These are phyloP conservation scores for Saitozyma sp. DNA, from an alignment of 768 basidiomycete genomes.

Conservation along the genomic window DNA sequence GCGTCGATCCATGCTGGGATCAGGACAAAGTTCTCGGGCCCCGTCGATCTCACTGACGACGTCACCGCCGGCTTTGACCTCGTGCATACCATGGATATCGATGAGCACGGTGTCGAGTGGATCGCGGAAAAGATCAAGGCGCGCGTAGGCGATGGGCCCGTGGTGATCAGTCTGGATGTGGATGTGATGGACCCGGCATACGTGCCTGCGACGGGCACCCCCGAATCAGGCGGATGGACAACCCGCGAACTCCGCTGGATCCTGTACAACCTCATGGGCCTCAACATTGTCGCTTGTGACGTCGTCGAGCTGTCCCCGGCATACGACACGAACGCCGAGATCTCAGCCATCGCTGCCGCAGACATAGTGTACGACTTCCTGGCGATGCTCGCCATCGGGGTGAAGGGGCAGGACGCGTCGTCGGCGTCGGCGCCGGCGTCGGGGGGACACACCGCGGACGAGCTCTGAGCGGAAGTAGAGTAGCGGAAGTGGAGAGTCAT, in stretches of 20 bases:
- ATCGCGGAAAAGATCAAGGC: slow-evolving; percentile 70
- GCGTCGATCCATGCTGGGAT: slow-evolving; percentile 82
- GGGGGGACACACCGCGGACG: neutral
- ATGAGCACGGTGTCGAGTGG: slow-evolving; percentile 70
- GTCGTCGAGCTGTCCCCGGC: slow-evolving; percentile 46
- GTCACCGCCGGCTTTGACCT: slow-evolving; percentile 72
- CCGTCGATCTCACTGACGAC: slow-evolving; percentile 68
- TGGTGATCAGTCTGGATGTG: slow-evolving; percentile 61
- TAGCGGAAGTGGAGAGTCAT: no score
- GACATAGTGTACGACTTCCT: slow-evolving; percentile 44
- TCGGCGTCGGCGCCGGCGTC: no score
- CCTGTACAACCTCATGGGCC: slow-evolving; percentile 39
- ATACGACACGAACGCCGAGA: slow-evolving; percentile 46
- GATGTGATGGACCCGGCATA: slow-evolving; percentile 47
- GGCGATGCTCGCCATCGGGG: slow-evolving; percentile 34
- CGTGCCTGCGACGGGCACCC: slow-evolving; percentile 45
- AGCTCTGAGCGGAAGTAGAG: neutral
- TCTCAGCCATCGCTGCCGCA: slow-evolving; percentile 41
- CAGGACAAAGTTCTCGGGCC: slow-evolving; percentile 70
- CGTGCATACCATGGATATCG: slow-evolving; percentile 78
- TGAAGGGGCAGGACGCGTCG: neutral
- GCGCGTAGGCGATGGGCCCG: slow-evolving; percentile 71
- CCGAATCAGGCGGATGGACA: slow-evolving; percentile 45
- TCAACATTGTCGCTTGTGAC: slow-evolving; percentile 47
- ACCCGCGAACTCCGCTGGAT: slow-evolving; percentile 43